A percentile compares a stretch with the other conserved stretches of the same genome.
phyloP scores from a whole-genome alignment of 306 rosid genomes.

The Rubus idaeus region DNA sequence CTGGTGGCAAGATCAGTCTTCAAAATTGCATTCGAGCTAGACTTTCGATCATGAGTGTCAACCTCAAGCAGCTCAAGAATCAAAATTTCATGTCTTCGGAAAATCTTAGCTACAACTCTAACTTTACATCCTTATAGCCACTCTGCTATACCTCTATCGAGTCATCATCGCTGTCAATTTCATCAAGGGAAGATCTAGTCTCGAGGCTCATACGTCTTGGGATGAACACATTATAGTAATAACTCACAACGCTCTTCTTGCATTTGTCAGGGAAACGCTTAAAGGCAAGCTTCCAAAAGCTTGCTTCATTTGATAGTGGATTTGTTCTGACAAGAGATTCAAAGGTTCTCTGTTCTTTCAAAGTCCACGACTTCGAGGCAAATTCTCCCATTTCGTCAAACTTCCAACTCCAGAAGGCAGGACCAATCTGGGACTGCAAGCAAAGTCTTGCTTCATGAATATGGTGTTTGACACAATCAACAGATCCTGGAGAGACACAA shows the following conservation, averaged over 20 bases:
- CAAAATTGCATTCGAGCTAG: not conserved
- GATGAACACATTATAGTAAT: slow-evolving; percentile 43
- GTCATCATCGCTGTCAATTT: slow-evolving; percentile 27
- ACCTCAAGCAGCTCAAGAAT: not conserved
- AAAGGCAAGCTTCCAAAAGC: slow-evolving; percentile 32
- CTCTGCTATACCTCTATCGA: not conserved
- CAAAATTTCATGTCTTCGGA: not conserved
- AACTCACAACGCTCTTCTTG: slow-evolving; percentile 26
- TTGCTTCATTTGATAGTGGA: not conserved
- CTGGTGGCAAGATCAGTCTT: not conserved
- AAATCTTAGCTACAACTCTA: not conserved
- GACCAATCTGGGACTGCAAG: slow-evolving; percentile 28
- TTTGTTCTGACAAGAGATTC: slow-evolving; percentile 23
- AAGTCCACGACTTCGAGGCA: slow-evolving; percentile 33
- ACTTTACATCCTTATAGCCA: not conserved
- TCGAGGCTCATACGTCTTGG: slow-evolving; percentile 28
- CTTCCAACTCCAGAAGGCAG: slow-evolving; percentile 34
- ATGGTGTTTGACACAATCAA: slow-evolving; percentile 31
- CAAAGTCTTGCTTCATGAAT: slow-evolving; percentile 18
- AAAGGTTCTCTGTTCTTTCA: slow-evolving; percentile 15
- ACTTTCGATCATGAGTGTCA: not conserved
- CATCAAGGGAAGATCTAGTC: slow-evolving; percentile 11
- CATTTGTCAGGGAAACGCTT: slow-evolving; percentile 35
- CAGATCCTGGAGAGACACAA: slow-evolving; percentile 27
- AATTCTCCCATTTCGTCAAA: slow-evolving; percentile 45